Evolutionary conservation across 495 filamentous ascomycete genomes (phyloP).

Genomic region (Rusavskia elegans): DNA sequence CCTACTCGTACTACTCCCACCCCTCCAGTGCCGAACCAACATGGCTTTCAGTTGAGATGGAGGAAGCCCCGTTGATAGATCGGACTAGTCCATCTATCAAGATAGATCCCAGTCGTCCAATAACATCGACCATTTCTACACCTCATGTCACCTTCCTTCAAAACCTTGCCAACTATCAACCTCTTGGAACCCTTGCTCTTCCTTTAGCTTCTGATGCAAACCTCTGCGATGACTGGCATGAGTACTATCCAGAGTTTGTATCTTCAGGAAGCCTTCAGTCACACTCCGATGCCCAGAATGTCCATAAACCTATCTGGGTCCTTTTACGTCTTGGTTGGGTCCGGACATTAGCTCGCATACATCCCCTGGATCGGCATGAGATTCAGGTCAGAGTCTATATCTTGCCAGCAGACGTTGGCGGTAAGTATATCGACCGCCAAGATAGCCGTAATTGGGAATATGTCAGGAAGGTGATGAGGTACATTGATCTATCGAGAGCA

Average conservation of each 20-base stretch:
- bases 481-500: slow-evolving; percentile 36
- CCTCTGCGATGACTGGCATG: neutral
- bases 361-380: slow-evolving; percentile 2
- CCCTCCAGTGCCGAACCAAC: no score
- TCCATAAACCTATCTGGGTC: neutral
- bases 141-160: neutral
- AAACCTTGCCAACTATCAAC: neutral
- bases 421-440: slow-evolving; percentile 26
- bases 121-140: neutral
- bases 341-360: slow-evolving; percentile 3
- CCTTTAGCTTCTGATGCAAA: neutral
- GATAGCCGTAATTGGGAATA: slow-evolving; percentile 25
- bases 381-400: slow-evolving; percentile 43
- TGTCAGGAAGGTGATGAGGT: slow-evolving; percentile 34
- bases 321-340: neutral
- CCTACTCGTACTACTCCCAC: neutral
- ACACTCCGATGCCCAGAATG: neutral
- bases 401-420: slow-evolving; percentile 49
- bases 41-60: no score
- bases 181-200: neutral
- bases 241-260: neutral
- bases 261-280: neutral
- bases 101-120: no score
- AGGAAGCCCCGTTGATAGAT: no score
- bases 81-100: no score